Evolutionary conservation across 495 filamentous ascomycete genomes (phyloP).

Genomic region (Penicillium atrosanguineum): DNA sequence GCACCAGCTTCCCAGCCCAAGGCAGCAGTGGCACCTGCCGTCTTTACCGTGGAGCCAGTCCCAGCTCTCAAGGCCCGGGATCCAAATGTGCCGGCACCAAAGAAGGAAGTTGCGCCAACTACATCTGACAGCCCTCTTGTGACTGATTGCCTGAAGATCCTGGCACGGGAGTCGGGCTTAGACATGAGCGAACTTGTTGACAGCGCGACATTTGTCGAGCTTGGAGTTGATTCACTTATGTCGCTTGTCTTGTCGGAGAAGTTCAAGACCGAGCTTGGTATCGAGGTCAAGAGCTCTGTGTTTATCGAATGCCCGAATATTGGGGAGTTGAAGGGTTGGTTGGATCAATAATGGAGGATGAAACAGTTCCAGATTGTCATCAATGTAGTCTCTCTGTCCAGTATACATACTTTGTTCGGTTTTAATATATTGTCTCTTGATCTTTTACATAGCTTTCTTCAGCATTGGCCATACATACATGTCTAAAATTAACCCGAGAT

Average conservation of each 20-base stretch:
- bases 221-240: conserved; percentile 34
- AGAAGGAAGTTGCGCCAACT: neutral
- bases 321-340: conserved; percentile 33
- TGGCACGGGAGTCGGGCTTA: conserved; percentile 13
- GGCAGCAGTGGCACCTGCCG: neutral
- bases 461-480: no score
- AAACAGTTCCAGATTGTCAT: no score
- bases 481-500: no score
- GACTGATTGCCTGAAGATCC: conserved; percentile 1
- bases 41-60: neutral
- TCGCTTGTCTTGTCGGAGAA: conserved; percentile 38
- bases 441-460: no score
- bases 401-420: no score
- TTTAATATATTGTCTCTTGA: no score
- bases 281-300: conserved; percentile 32
- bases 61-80: neutral
- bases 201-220: conserved; percentile 8
- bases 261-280: conserved; percentile 26
- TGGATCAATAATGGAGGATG: conserved; percentile 5
- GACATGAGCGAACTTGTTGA: conserved; percentile 6
- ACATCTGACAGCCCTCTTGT: conserved; percentile 3
- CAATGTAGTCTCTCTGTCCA: no score
- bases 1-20: neutral
- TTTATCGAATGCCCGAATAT: conserved; percentile 44
- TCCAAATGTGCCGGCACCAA: neutral